A percentile compares a stretch with the other conserved stretches of the same genome.
phyloP scores from a whole-genome alignment of 495 filamentous ascomycete species.

The Hypomontagnella submonticulosa region DNA sequence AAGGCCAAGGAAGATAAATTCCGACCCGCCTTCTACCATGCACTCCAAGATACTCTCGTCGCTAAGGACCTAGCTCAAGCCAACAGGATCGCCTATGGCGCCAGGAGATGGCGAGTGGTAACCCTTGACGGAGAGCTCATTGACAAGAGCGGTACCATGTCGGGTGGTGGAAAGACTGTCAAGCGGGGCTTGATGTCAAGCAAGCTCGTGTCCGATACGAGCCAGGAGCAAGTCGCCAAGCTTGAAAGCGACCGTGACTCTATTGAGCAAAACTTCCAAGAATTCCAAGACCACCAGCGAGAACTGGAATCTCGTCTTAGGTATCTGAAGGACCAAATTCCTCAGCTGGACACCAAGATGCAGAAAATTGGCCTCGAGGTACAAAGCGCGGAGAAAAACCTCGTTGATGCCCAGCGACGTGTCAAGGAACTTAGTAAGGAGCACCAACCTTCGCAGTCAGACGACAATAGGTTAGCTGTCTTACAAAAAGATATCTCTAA shows the following conservation, averaged over 20 bases:
- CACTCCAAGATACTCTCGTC: slow-evolving; percentile 92
- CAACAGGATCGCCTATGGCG: slow-evolving; percentile 95
- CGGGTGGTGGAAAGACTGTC: slow-evolving; percentile 88
- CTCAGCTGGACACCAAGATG: slow-evolving; percentile 85
- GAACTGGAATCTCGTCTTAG: slow-evolving; percentile 78
- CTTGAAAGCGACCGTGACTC: slow-evolving; percentile 87
- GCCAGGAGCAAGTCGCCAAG: slow-evolving; percentile 86
- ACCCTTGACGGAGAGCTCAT: slow-evolving; percentile 95
- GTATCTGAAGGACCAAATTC: slow-evolving; percentile 81
- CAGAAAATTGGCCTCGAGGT: slow-evolving; percentile 93
- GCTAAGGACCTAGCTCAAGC: slow-evolving; percentile 93
- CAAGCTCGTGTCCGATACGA: slow-evolving; percentile 85
- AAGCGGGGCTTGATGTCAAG: slow-evolving; percentile 95
- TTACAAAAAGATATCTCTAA: slow-evolving; percentile 81
- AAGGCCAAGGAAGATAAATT: slow-evolving; percentile 89
- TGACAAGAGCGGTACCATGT: slow-evolving; percentile 98
- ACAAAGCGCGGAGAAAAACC: slow-evolving; percentile 84
- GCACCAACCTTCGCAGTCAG: slow-evolving; percentile 80
- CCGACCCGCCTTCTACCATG: slow-evolving; percentile 91
- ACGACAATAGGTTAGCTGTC: slow-evolving; percentile 73
- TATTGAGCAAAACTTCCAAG: slow-evolving; percentile 80
- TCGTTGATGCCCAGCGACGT: slow-evolving; percentile 83
- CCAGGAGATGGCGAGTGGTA: slow-evolving; percentile 92
- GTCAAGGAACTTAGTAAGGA: slow-evolving; percentile 83
- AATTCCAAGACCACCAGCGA: slow-evolving; percentile 81